Percentiles rank a stretch among this genome's conserved stretches.
Conservation (phyloP, 371 early-diverging fungal species). For the Mucor sp. region DNA sequence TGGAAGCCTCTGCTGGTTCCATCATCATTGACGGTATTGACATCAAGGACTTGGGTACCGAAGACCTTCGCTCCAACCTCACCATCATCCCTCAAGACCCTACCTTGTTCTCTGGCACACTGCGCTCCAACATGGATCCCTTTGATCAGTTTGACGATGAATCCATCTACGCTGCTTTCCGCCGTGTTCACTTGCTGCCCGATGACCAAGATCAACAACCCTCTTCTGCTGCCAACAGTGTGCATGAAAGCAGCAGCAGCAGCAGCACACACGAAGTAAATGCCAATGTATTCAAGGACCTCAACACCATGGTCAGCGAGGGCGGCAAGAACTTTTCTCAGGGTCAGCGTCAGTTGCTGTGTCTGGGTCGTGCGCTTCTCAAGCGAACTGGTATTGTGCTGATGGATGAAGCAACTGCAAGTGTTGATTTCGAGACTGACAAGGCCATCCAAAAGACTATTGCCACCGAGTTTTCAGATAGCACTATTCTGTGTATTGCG, state of each 20-base stretch:
- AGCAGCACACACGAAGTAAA: not conserved
- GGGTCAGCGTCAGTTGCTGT: slow-evolving; percentile 85
- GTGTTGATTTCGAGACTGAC: slow-evolving; percentile 70
- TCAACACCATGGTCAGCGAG: slow-evolving; percentile 52
- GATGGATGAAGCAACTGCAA: slow-evolving; percentile 65
- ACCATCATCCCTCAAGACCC: slow-evolving; percentile 88
- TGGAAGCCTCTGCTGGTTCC: slow-evolving; percentile 67
- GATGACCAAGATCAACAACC: too few relatives aligned
- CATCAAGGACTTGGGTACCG: slow-evolving; percentile 69
- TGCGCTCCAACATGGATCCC: slow-evolving; percentile 73
- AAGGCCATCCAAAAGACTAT: slow-evolving; percentile 63
- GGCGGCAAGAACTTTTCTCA: slow-evolving; percentile 79
- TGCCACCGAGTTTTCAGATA: slow-evolving; percentile 57
- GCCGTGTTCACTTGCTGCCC: slow-evolving; percentile 51
- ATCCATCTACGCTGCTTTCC: slow-evolving; percentile 69
- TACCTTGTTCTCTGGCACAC: slow-evolving; percentile 76
- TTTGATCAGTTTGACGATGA: slow-evolving; percentile 60
- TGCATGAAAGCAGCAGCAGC: slow-evolving; percentile 18
- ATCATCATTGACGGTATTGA: slow-evolving; percentile 80
- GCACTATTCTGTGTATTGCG: slow-evolving; percentile 71
- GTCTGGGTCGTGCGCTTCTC: slow-evolving; percentile 80
- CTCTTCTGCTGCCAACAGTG: slow-evolving; percentile 22
- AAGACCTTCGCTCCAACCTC: slow-evolving; percentile 69
- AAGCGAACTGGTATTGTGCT: slow-evolving; percentile 50
- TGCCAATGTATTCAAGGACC: slow-evolving; percentile 25